phyloP scores from a whole-genome alignment of 2,329 filamentous ascomycete species.

The Aspergillus persii region DNA sequence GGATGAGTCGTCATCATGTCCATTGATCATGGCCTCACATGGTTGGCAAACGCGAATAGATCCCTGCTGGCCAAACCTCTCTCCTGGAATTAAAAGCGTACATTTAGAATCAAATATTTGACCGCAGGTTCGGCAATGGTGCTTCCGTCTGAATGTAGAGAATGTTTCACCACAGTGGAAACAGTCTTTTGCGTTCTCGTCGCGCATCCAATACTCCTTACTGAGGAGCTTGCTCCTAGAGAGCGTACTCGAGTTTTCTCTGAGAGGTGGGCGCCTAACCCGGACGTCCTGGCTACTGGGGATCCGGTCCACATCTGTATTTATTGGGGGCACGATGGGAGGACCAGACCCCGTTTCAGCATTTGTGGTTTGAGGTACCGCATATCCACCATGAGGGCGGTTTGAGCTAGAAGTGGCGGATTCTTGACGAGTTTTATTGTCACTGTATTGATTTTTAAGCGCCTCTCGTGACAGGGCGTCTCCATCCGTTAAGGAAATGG shows the following conservation, averaged over 20 bases:
- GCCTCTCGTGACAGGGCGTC: conserved; percentile 27
- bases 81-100: conserved; percentile 84
- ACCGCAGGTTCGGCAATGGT: conserved; percentile 93
- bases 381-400: conserved; percentile 44
- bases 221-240: conserved; percentile 85
- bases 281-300: conserved; percentile 15
- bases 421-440: conserved; percentile 30
- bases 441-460: conserved; percentile 22
- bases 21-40: conserved; percentile 86
- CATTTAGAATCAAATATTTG: conserved; percentile 98
- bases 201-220: conserved; percentile 98
- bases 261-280: conserved; percentile 17
- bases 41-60: conserved; percentile 88
- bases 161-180: conserved; percentile 90
- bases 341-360: conserved; percentile 44
- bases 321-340: conserved; percentile 38
- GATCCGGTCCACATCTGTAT: conserved; percentile 28
- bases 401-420: conserved; percentile 43
- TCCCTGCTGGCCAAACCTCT: conserved; percentile 81
- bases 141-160: conserved; percentile 90
- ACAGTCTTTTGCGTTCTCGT: conserved; percentile 96
- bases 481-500: conserved; percentile 30
- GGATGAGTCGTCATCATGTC: conserved; percentile 85
- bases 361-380: conserved; percentile 41
- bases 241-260: conserved; percentile 50